A percentile compares a stretch with the other conserved stretches of the same genome.
Evolutionary conservation across 495 filamentous ascomycete genomes (phyloP).

Genomic region (Penicillium lagena): DNA sequence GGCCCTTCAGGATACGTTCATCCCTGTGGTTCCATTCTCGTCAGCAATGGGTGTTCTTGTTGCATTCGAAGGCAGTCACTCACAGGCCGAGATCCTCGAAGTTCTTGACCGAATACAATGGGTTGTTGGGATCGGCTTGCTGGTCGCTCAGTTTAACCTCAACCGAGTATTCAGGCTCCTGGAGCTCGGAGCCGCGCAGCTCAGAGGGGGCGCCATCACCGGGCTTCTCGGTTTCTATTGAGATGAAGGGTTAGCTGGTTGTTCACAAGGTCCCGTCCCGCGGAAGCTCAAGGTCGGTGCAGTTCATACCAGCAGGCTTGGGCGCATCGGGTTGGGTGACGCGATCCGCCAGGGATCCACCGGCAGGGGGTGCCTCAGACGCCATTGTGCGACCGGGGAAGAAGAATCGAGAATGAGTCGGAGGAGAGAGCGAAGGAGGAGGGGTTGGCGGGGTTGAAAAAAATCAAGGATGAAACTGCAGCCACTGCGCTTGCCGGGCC

Average conservation of each 20-base stretch:
- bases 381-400: constrained; percentile 18
- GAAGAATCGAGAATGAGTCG: neutral
- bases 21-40: constrained; percentile 22
- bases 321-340: constrained; percentile 44
- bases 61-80: constrained; percentile 22
- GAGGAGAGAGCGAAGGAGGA: neutral
- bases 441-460: too few relatives aligned
- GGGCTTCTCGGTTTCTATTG: constrained; percentile 10
- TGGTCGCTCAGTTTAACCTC: constrained; percentile 87
- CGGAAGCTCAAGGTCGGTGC: neutral
- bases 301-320: constrained; percentile 22
- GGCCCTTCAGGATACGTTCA: constrained; percentile 49
- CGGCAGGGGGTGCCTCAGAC: constrained; percentile 19
- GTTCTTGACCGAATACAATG: constrained; percentile 73
- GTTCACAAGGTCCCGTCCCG: constrained; percentile 1
- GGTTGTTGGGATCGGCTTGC: constrained; percentile 79
- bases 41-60: constrained; percentile 2
- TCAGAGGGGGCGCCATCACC: constrained; percentile 45
- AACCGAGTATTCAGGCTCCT: constrained; percentile 73
- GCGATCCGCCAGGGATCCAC: constrained; percentile 54
- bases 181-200: constrained; percentile 46
- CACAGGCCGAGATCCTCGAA: constrained; percentile 87
- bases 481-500: too few relatives aligned
- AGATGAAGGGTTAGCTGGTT: constrained; percentile 9
- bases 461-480: too few relatives aligned